A percentile compares a stretch with the other conserved stretches of the same genome.
Conservation (phyloP, 2,329 filamentous ascomycete species). For the Chaetomiaceae sp. region DNA sequence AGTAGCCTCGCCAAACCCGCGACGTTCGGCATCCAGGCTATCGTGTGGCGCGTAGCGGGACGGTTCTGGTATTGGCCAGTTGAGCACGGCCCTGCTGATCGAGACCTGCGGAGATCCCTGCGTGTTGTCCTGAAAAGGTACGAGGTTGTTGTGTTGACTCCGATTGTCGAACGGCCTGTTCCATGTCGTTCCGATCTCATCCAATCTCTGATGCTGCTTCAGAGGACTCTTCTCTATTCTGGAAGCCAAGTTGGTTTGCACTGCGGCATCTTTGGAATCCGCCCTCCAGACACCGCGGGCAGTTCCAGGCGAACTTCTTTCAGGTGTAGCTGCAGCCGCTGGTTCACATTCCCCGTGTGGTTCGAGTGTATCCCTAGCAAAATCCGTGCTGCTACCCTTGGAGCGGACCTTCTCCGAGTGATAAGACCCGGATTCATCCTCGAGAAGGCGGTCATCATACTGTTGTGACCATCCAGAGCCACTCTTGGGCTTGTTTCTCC, state of each 20-base stretch:
- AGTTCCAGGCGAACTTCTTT: neutral
- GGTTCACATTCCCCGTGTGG: neutral
- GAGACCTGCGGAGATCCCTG: neutral
- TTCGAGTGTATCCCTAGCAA: neutral
- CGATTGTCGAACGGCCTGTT: neutral
- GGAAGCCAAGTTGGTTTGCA: constrained; percentile 22
- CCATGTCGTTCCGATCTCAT: neutral
- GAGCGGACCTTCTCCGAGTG: neutral
- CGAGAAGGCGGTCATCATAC: neutral
- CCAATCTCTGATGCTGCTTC: neutral
- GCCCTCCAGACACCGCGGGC: neutral
- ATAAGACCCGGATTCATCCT: neutral
- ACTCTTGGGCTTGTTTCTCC: neutral
- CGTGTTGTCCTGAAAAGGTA: neutral
- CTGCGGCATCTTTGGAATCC: constrained; percentile 11
- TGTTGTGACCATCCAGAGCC: neutral
- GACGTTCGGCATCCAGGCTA: neutral
- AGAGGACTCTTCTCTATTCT: neutral
- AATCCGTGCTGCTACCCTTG: neutral
- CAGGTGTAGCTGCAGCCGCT: neutral
- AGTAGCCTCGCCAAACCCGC: neutral
- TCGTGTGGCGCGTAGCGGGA: neutral
- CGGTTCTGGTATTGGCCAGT: neutral
- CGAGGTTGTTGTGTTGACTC: neutral
- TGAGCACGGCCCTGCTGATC: too few species aligned